Percentiles rank a stretch among this genome's conserved stretches.
These are phyloP conservation scores for Cyberlindnera mississippiensis DNA, from an alignment of 805 yeast species.

Conservation along the genomic window DNA sequence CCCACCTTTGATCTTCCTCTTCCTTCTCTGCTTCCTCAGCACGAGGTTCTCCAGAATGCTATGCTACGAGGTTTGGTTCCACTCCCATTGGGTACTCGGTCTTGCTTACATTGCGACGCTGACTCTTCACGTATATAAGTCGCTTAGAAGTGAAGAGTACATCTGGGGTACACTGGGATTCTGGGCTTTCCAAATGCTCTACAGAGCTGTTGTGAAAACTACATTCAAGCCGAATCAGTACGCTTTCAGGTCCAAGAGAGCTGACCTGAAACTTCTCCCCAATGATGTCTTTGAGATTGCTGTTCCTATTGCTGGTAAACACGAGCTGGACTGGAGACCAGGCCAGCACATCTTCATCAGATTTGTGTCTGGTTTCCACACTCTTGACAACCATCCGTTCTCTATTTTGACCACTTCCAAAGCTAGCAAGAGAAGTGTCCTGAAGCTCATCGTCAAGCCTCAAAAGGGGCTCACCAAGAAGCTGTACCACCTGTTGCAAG, in stretches of 20 bases:
- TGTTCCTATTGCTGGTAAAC: constrained; percentile 22
- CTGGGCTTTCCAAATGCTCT: constrained; percentile 46
- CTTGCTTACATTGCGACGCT: constrained; percentile 44
- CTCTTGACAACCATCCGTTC: constrained; percentile 55
- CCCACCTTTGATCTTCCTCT: constrained; percentile 44
- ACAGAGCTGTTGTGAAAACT: constrained; percentile 43
- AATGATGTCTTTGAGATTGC: constrained; percentile 34
- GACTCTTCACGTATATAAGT: constrained; percentile 39
- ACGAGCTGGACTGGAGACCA: constrained; percentile 44
- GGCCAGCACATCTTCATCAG: constrained; percentile 55
- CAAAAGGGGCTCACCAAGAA: constrained; percentile 43
- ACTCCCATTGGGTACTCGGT: constrained; percentile 51
- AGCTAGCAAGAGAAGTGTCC: constrained; percentile 19
- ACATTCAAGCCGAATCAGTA: constrained; percentile 41
- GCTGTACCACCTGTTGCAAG: constrained; percentile 30
- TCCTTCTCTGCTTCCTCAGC: constrained; percentile 41
- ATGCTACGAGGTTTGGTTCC: constrained; percentile 46
- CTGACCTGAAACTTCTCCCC: constrained; percentile 26
- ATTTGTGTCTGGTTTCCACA: constrained; percentile 37
- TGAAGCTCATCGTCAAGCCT: constrained; percentile 44
- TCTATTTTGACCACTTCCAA: constrained; percentile 39
- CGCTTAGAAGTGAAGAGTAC: constrained; percentile 37
- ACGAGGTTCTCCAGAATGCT: constrained; percentile 37
- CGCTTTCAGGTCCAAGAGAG: constrained; percentile 37
- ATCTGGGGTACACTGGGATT: constrained; percentile 48